Base-by-base conservation (phyloP, 176 grass and related monocot genomes). In the Aechmea fasciata region DNA sequence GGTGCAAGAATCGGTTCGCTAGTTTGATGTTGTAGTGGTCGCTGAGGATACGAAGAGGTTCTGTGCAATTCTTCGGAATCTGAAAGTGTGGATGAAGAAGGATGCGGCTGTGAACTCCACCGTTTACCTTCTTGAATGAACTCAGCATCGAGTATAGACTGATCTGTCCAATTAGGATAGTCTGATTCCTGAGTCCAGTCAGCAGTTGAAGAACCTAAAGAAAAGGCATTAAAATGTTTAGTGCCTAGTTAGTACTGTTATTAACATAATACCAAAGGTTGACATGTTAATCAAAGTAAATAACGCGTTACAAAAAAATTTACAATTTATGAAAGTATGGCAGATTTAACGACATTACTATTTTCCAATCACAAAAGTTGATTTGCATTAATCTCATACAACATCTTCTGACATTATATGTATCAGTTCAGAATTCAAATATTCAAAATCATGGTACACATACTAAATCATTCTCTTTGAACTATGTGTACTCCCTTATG, bases 11-110 rank as follows among this genome's bases (percentile, higher is more conserved):
- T 80, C 61, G 95, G 84, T 72, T 99, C 90, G 61, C 77, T 85
- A 52, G 71, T 79, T 20, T 86, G 83, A 55, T 99, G 95, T 70
- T 90, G 72, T 51, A 84, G 75, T 63, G 84, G 89, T 50, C 84
- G 83, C 67, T 85, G 85, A 67, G 95, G 95, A 70, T 94, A 99
- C 24, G 95, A 99, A 64, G 90, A 90, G 78, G 87, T 85, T 68
- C 95, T 79, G 73, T 84, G 85, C 61, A 99, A 65, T 72, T 82
- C 82, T 73, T 88, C 88, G 71, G 75, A 70, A 63, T 99, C 84
- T 61, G 81, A 75, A 77, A 71, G 79, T 62, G 72, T 77, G 64
- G 74, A 53, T 78, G 81, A 47, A 11, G 41, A 81, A 57, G 82
- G 77, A 80, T 73, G 78, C 17, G 87, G 74, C 47, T 90, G 87